These are phyloP conservation scores for Naumovozyma castellii DNA, from an alignment of 805 yeast genomes.

Conservation along the genomic window DNA sequence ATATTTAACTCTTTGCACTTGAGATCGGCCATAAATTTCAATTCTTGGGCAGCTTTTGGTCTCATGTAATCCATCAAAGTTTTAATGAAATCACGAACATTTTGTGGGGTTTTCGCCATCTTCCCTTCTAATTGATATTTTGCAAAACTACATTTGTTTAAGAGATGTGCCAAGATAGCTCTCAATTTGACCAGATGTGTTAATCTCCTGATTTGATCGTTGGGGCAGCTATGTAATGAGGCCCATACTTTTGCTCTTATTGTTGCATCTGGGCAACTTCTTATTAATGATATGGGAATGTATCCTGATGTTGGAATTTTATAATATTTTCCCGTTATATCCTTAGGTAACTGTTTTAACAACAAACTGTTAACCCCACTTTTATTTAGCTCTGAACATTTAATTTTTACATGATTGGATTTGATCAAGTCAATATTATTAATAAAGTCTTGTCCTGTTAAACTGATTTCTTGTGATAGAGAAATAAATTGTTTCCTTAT, in stretches of 20 bases:
- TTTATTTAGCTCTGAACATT: slow-evolving; percentile 14
- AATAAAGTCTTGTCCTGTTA: slow-evolving; percentile 67
- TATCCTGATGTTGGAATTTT: slow-evolving; percentile 53
- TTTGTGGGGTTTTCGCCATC: slow-evolving; percentile 75
- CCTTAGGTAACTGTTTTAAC: slow-evolving; percentile 26
- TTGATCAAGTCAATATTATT: slow-evolving; percentile 21
- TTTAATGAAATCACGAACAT: slow-evolving; percentile 60
- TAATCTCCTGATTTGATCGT: slow-evolving; percentile 50
- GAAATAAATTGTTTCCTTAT: slow-evolving; percentile 63
- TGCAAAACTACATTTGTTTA: slow-evolving; percentile 63
- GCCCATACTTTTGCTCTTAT: slow-evolving; percentile 67
- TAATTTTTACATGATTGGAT: slow-evolving; percentile 16
- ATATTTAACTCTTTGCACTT: slow-evolving; percentile 23
- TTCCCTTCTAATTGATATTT: slow-evolving; percentile 80
- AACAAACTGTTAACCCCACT: slow-evolving; percentile 14
- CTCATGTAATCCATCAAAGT: slow-evolving; percentile 45
- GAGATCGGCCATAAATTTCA: slow-evolving; percentile 38
- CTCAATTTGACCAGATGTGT: slow-evolving; percentile 54
- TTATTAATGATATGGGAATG: slow-evolving; percentile 54
- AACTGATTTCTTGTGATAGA: slow-evolving; percentile 70
- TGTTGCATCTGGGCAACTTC: slow-evolving; percentile 44
- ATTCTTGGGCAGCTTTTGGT: slow-evolving; percentile 51
- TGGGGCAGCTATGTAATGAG: slow-evolving; percentile 56
- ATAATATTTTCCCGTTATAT: slow-evolving; percentile 33
- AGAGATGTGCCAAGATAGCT: slow-evolving; percentile 57